A percentile compares a stretch with the other conserved stretches of the same genome.
Evolutionary conservation across 2,329 filamentous ascomycete species (phyloP).

Genomic region (Xylariales sp.): DNA sequence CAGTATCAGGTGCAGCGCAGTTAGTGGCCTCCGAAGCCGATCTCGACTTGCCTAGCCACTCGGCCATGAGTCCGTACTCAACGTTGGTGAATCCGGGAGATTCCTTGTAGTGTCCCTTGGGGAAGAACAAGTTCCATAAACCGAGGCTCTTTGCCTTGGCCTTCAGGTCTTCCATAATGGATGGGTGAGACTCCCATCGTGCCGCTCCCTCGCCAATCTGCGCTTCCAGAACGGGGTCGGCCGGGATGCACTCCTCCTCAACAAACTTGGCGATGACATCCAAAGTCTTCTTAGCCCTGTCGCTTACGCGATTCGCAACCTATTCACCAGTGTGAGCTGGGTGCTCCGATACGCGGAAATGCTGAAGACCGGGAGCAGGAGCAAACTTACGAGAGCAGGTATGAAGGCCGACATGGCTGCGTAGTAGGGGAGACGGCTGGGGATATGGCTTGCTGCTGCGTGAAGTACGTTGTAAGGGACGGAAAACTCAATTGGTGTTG

Average conservation of each 20-base stretch:
- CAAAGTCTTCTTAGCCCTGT: constrained; percentile 76
- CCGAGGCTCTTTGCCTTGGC: constrained; percentile 75
- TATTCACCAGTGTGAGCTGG: constrained; percentile 20
- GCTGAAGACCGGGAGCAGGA: not conserved
- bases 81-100: constrained; percentile 92
- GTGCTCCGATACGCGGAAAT: too few relatives aligned
- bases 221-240: constrained; percentile 75
- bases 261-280: constrained; percentile 94
- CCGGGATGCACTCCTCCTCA: constrained; percentile 88
- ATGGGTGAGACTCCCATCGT: constrained; percentile 77
- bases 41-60: constrained; percentile 84
- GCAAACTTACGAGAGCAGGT: constrained; percentile 22
- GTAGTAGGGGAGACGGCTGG: too few relatives aligned
- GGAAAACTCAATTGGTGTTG: too few relatives aligned
- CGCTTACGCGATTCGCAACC: constrained; percentile 64
- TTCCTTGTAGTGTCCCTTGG: constrained; percentile 91
- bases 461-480: too few relatives aligned
- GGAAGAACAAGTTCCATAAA: constrained; percentile 97
- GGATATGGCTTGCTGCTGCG: too few relatives aligned
- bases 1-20: constrained; percentile 86
- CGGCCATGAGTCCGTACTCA: constrained; percentile 97
- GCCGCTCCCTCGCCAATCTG: constrained; percentile 72
- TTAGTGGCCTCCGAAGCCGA: constrained; percentile 84
- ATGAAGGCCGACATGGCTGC: constrained; percentile 25
- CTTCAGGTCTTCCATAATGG: constrained; percentile 86